Conservation (phyloP, 176 grass and related monocot genomes). For the Carex myosuroides region DNA sequence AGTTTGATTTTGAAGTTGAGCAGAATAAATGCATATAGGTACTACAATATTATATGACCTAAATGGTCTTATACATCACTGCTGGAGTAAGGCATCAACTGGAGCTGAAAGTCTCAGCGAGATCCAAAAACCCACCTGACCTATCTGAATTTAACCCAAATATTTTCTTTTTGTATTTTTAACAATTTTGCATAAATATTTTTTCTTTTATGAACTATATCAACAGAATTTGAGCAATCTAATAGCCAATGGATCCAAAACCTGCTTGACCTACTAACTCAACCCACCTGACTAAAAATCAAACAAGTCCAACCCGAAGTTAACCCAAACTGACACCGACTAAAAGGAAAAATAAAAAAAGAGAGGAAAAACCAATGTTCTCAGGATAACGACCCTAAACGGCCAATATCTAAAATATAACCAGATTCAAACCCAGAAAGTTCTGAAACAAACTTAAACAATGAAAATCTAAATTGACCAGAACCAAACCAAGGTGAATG, state of each 20-base stretch:
- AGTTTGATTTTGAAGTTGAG: neutral
- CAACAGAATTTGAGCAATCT: neutral
- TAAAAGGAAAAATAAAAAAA: neutral
- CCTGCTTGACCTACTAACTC: neutral
- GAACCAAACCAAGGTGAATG: neutral
- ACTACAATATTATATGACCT: neutral
- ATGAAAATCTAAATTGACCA: neutral
- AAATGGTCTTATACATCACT: neutral
- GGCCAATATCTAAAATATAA: neutral
- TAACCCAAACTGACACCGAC: neutral
- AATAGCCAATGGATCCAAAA: neutral
- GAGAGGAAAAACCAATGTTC: neutral
- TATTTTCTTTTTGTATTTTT: neutral
- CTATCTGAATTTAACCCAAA: neutral
- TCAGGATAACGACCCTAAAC: neutral
- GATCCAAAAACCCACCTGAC: neutral
- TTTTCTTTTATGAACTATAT: neutral
- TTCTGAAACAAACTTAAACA: neutral
- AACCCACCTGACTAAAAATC: neutral
- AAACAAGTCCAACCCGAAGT: neutral
- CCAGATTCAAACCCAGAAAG: neutral
- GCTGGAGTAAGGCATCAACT: neutral
- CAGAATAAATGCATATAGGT: neutral
- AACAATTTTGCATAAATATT: too few species aligned
- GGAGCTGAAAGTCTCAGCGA: neutral